Evolutionary conservation across 2,329 filamentous ascomycete species (phyloP), one percentile per base, ranked within the genome.

Genomic region (Neofusicoccum kwambonambiense): DNA sequence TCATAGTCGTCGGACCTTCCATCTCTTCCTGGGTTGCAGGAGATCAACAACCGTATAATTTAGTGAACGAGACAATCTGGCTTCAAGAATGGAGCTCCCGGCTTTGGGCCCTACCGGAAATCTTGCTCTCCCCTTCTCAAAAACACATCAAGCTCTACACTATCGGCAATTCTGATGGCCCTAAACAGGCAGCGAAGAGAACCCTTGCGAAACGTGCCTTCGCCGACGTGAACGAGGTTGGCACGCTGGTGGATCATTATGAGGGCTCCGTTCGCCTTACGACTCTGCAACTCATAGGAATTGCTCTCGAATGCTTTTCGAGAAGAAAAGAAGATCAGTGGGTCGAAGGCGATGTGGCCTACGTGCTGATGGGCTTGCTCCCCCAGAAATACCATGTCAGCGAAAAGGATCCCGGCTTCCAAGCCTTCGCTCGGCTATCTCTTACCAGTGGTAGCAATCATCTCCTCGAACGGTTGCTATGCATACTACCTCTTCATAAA

Each of bases 141-240:
- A 17, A 15, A 2, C 41, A 34, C 15, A n/a, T 64, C 6, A 57
- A 49, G 7, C 44, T 64, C 9, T 64, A 51, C 6, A 41, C 52
- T n/a, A 3, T 50, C 4, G 51, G 62, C 5, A n/a, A 34, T 4
- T 27, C 44, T 1, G 9, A 17, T 1, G 4, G 42, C n/a, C 52
- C 52, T 2, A 56, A 56, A 17, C 42, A 12, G 1, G 22, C 57
- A 34, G 62, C 51, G 1, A 64, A 64, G 31, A 50, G 62, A 3
- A 64, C 57, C 62, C 58, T 64, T 58, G 62, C 62, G 4, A 19
- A 45, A 49, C n/a, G 62, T 22, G 62, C 62, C 3, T 64, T 44
- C 42, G 15, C 17, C 11, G 51, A 64, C 31, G 51, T 52, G 4
- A 12, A 58, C 3, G 13, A 12, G 2, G 51, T 58, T 9, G 50